Evolutionary conservation across 768 basidiomycete genomes (phyloP), one percentile per base, ranked within the genome.

Genomic region (Phanerodontia chrysosporium): DNA sequence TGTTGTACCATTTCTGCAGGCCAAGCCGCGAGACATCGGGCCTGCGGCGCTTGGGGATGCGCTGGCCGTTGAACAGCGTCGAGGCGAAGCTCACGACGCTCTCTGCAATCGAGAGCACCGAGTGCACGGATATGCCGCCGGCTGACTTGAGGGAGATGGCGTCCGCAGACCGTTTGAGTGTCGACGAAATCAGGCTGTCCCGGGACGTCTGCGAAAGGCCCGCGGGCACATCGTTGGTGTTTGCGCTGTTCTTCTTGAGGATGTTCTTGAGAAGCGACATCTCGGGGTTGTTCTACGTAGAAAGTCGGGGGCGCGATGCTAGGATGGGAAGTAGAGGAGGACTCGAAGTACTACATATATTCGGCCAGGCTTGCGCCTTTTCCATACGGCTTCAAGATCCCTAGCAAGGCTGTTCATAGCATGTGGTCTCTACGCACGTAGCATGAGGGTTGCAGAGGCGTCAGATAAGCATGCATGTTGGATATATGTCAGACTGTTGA

Each of bases 71-170:
- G 12, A 59, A 36, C 18, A 59, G 25, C 27, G 24, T 42, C 5
- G 58, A 53, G 6, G 58, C 32, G 58, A 59, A 59, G 58, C 58
- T 59, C 12, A 44, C 28, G 1, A 59, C 58, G 45, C 58, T 59
- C 51, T 59, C 58, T 24, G 58, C 58, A 16, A 59, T 53, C 24
- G 51, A 54, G 12, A 42, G 51, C 14, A 53, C 51, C 3, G 44
- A 46, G 44, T 46, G 27, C n/a, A 59, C 51, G n/a, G 44, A 45
- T 6, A 45, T 12, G 30, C 58, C 51, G 25, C 58, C 44, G 24
- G 51, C 51, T 8, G 51, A 53, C 44, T 45, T 53, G 18, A 59
- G 21, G 6, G 58, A 54, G 24, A 22, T 18, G n/a, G 36, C 51
- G n/a, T 59, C 58, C 10, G 29, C 39, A 9, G 51, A 46, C 32